Percentiles rank a stretch among this genome's conserved stretches.
Conservation (phyloP, 2,329 filamentous ascomycete species). For the Xylariaceae sp. region DNA sequence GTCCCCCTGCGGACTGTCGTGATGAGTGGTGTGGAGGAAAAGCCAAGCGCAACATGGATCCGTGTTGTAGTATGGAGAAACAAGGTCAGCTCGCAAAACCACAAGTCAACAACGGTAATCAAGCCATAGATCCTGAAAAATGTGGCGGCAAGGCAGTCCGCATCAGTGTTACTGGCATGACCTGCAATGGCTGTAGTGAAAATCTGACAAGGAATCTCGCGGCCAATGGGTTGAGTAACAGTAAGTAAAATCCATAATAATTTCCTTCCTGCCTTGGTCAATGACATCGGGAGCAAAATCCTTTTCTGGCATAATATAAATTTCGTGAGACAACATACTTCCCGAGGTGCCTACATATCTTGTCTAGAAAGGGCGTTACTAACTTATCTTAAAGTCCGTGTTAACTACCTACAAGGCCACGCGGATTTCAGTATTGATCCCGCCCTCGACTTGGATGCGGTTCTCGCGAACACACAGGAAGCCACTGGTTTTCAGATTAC, state of each 20-base stretch:
- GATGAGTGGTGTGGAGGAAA: conserved; percentile 4
- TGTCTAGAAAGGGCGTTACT: neutral
- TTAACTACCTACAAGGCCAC: conserved; percentile 25
- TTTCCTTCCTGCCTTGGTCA: neutral
- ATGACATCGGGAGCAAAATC: too few relatives aligned
- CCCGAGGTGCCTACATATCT: neutral
- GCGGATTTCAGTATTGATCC: conserved; percentile 19
- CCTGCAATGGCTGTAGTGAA: conserved; percentile 27
- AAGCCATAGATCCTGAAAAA: conserved; percentile 5
- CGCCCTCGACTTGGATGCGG: neutral
- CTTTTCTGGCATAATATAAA: neutral
- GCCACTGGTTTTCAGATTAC: conserved; percentile 22
- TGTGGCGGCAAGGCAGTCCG: conserved; percentile 4
- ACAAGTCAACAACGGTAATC: neutral
- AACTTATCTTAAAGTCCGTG: conserved; percentile 13
- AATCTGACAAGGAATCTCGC: conserved; percentile 20
- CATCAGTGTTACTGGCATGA: conserved; percentile 23
- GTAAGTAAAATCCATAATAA: conserved; percentile 11
- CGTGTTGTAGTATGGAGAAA: neutral
- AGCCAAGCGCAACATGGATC: neutral
- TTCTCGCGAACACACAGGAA: conserved; percentile 17
- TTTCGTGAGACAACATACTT: neutral
- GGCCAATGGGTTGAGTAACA: conserved; percentile 17
- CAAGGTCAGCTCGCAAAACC: neutral
- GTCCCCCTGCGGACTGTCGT: neutral